phyloP scores from a whole-genome alignment of 208 protist species.

The Trypanosoma cruzi region DNA sequence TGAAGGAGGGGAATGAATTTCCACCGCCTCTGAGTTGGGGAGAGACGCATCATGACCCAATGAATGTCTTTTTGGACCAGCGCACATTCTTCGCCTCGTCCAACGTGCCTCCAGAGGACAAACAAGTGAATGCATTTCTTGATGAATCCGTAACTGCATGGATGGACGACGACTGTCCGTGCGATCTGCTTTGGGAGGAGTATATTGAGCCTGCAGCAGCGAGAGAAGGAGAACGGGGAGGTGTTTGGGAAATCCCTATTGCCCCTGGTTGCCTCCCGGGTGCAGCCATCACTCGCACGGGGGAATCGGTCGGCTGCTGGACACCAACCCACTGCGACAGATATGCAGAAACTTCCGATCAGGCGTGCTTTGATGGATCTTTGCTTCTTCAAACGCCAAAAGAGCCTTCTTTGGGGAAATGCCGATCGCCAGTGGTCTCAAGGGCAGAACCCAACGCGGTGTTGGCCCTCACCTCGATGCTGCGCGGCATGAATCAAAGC shows the following conservation, averaged over 20 bases:
- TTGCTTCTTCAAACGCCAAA: not conserved
- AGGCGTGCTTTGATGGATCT: not conserved
- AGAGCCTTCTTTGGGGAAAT: not conserved
- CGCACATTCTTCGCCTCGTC: constrained; percentile 10
- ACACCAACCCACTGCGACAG: not conserved
- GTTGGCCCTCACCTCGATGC: not conserved
- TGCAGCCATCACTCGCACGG: not conserved
- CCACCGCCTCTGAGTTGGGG: not conserved
- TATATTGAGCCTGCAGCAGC: not conserved
- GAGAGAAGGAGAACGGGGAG: not conserved
- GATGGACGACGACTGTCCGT: not conserved
- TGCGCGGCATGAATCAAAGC: not conserved
- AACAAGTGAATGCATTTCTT: not conserved
- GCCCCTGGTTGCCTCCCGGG: not conserved
- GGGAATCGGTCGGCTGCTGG: not conserved
- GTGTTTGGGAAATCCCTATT: not conserved
- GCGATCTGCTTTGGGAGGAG: not conserved
- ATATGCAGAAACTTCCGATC: not conserved
- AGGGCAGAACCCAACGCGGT: not conserved
- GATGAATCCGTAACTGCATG: not conserved
- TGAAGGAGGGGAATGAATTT: not conserved
- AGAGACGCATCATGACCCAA: not conserved
- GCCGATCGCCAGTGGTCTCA: not conserved
- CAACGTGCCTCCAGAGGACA: not conserved
- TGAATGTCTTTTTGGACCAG: not conserved